Conservation (phyloP, 768 basidiomycete species). For the Hericium coralloides region DNA sequence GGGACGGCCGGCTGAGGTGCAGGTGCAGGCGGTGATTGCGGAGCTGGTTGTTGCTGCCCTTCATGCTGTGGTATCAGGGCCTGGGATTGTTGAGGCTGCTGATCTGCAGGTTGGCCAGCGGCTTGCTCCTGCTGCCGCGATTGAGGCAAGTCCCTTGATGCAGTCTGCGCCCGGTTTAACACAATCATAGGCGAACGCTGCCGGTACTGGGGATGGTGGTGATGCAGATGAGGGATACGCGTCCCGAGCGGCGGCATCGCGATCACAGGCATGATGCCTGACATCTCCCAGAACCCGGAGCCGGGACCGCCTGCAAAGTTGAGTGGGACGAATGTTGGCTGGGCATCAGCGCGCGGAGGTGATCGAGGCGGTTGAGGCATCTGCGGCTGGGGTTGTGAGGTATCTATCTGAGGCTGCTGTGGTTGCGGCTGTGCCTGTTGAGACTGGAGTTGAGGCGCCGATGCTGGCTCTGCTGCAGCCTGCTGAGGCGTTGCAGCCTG, state of each 20-base stretch:
- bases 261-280: too few species aligned
- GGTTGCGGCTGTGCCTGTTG: constrained; percentile 6
- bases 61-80: too few species aligned
- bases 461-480: too few species aligned
- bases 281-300: too few species aligned
- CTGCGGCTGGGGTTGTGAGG: constrained; percentile 8
- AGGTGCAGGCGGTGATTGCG: background rate
- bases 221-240: background rate
- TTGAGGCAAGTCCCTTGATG: background rate
- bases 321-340: too few species aligned
- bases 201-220: constrained; percentile 1
- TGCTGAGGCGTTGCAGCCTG: too few species aligned
- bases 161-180: background rate
- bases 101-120: background rate
- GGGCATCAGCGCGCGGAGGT: too few species aligned
- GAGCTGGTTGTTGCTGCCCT: too few species aligned
- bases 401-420: background rate
- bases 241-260: too few species aligned
- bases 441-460: constrained; percentile 1
- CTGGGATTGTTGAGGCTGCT: background rate
- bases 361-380: too few species aligned
- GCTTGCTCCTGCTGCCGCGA: background rate
- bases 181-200: background rate
- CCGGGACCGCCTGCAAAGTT: too few species aligned
- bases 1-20: constrained; percentile 10